A percentile compares a stretch with the other conserved stretches of the same genome.
Evolutionary conservation across 148 eudicot genomes (phyloP).

Genomic region (Arctostaphylos glauca): DNA sequence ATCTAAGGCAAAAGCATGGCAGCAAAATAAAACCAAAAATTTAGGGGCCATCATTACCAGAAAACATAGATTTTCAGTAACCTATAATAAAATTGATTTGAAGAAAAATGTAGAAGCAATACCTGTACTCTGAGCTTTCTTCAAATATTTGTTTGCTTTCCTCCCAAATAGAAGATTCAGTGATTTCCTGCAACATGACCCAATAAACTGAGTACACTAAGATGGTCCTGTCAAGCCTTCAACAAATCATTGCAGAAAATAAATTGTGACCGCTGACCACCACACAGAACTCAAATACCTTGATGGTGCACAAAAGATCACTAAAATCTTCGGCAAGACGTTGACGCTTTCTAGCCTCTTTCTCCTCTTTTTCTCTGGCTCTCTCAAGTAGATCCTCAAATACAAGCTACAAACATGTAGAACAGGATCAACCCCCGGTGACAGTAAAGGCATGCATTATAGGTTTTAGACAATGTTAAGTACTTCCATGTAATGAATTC

Average conservation of each 20-base stretch:
- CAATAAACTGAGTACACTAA: constrained; percentile 6
- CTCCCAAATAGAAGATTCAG: constrained; percentile 71
- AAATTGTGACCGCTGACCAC: not conserved
- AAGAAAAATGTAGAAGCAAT: not conserved
- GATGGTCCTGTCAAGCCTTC: not conserved
- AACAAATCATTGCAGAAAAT: not conserved
- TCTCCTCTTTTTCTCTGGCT: constrained; percentile 91
- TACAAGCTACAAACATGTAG: constrained; percentile 56
- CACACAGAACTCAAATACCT: constrained; percentile 41
- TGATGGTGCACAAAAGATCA: constrained; percentile 59
- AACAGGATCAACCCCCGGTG: constrained; percentile 8
- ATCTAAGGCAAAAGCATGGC: constrained; percentile 32
- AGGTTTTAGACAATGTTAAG: not conserved
- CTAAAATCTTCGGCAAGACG: constrained; percentile 75
- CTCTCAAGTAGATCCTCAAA: constrained; percentile 91
- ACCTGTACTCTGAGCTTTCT: constrained; percentile 90
- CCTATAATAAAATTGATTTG: not conserved
- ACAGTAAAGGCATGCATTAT: not conserved
- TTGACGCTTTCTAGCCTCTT: constrained; percentile 89
- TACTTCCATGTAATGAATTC: not conserved
- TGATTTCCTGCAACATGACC: constrained; percentile 59
- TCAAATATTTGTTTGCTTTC: constrained; percentile 73
- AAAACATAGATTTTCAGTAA: constrained; percentile 12
- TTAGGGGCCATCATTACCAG: not conserved
- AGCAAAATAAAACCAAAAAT: constrained; percentile 3